Base-by-base conservation (phyloP, 495 filamentous ascomycete genomes). In the Aspergillus kassunensis region DNA sequence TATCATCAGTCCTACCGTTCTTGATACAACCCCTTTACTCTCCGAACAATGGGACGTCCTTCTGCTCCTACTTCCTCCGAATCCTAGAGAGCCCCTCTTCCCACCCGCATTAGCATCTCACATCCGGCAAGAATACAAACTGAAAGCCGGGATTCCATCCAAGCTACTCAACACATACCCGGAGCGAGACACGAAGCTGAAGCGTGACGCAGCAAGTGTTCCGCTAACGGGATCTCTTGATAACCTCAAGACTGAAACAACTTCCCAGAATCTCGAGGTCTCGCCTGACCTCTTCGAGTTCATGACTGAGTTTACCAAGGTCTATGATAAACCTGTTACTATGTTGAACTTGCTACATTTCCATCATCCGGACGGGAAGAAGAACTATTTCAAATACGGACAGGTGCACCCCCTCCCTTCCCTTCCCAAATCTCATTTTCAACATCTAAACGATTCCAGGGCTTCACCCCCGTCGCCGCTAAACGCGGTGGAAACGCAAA, bases 341-440 rank as follows among this genome's bases (percentile, higher is more conserved):
- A 86, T 86, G 83, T 65, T 86, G n/a, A 87, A 86, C 49, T 67
- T 86, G n/a, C 71, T 87, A 6, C 73, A 82, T 49, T 86, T 87
- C 63, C 67, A 73, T 18, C 62, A 70, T 15, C 68, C 71, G 0
- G 71, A 70, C 11, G 73, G 63, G 51, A 81, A 79, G 56, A 66
- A 73, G 43, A 66, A 70, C 33, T 87, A 86, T 58, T 69, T 76
- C 24, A 61, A 74, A 24, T 87, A 86, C 62, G 82, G 82, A n/a
- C n/a, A n/a, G n/a, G n/a, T n/a, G n/a, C n/a, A n/a, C n/a, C n/a
- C n/a, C n/a, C n/a, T n/a, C n/a, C n/a, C n/a, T n/a, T n/a, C n/a
- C n/a, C n/a, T n/a, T n/a, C n/a, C n/a, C n/a, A n/a, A n/a, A n/a
- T n/a, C n/a, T n/a, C n/a, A n/a, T n/a, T n/a, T n/a, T n/a, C n/a